Evolutionary conservation across 768 basidiomycete species (phyloP), one percentile per base, ranked within the genome.

Genomic region (Sarcomyxa edulis): DNA sequence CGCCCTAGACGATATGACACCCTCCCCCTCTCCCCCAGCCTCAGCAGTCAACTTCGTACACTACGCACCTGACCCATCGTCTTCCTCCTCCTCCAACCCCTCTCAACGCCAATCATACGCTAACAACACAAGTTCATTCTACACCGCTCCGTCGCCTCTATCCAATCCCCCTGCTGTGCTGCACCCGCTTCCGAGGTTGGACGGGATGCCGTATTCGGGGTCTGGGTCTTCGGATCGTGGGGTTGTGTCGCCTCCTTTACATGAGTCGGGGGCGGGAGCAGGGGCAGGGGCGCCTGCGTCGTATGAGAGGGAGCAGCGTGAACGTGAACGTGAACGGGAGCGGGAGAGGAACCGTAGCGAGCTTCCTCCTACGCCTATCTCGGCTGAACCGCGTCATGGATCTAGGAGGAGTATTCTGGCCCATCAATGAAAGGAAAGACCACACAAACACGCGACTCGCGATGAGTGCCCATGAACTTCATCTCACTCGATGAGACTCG

Each of bases 11-110:
- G 58, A 58, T 28, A 50, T 64, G 44, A 76, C 73, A 11, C 74
- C 78, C 1, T 83, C 82, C 12, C 82, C 83, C 14, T 81, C 83
- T n/a, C 83, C 84, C 12, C 78, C 79, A 5, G 66, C 74, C 12
- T 61, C 64, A 32, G 62, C 55, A 36, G 57, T 75, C 56, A 74
- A 62, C 43, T 84, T 81, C 57, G 69, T 74, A 29, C 78, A 81
- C 40, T 84, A 84, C 46, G 54, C 64, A 18, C 62, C 63, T 39
- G 64, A 52, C 48, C 58, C 53, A 12, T n/a, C n/a, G 29, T 15
- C 29, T 28, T n/a, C 19, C 38, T 21, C 33, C 33, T 7, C 14
- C 33, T 12, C 18, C 19, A 10, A n/a, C 14, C n/a, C n/a, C 33
- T 14, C 18, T 18, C 14, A 22, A 44, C 59, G 47, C 53, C 65